These are phyloP conservation scores for Aspergillus pseudotamarii DNA, from an alignment of 2,329 filamentous ascomycete genomes.

Conservation along the genomic window DNA sequence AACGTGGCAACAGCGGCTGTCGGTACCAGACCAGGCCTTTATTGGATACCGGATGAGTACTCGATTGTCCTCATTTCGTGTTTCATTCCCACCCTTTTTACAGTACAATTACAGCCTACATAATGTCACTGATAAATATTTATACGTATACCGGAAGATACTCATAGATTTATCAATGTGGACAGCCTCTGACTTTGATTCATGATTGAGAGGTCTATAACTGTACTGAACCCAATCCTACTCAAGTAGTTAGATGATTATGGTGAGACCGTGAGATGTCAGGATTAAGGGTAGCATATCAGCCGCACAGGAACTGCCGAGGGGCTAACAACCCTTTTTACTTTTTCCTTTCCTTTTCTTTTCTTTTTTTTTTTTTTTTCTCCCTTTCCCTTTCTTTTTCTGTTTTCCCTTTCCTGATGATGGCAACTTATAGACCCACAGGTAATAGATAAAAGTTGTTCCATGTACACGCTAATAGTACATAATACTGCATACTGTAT, in stretches of 20 bases:
- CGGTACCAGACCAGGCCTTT: not conserved
- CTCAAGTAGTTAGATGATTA: not conserved
- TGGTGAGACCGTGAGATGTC: not conserved
- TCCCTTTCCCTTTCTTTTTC: not conserved
- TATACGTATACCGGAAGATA: not conserved
- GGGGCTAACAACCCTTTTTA: not conserved
- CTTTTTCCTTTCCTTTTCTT: not conserved
- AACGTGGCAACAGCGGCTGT: not conserved
- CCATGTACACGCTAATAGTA: not conserved
- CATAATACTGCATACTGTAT: no score
- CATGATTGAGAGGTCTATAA: not conserved
- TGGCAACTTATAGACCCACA: not conserved
- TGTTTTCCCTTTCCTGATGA: not conserved
- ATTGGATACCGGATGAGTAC: not conserved
- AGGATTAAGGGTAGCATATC: not conserved
- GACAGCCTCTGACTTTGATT: not conserved
- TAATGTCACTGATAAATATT: no score
- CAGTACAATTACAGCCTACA: no score
- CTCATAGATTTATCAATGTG: not conserved
- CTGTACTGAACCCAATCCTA: not conserved
- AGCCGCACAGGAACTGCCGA: not conserved
- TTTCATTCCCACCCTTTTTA: not conserved
- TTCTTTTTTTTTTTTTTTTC: not conserved
- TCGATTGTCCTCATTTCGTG: not conserved
- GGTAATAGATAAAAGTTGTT: not conserved